Evolutionary conservation across 2,329 filamentous ascomycete species (phyloP).

Genomic region (Hypoxylon sp.): DNA sequence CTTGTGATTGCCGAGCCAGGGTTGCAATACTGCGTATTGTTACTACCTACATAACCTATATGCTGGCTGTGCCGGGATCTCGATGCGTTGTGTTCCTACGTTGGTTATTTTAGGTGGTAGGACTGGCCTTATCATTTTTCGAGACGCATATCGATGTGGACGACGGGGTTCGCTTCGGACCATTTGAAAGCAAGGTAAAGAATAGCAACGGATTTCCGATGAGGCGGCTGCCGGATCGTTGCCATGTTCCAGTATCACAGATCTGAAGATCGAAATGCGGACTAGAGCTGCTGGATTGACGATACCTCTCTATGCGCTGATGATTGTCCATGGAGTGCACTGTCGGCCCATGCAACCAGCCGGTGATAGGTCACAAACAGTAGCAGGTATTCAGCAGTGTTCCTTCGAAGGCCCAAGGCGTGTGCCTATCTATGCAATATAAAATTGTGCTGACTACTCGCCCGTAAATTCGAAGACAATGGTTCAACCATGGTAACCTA

Average conservation of each 20-base stretch:
- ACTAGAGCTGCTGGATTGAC: conserved; percentile 1
- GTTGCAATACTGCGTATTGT: conserved; percentile 24
- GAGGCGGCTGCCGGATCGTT: not conserved
- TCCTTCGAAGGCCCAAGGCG: conserved; percentile 10
- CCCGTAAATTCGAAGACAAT: no score
- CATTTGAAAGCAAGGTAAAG: not conserved
- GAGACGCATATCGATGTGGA: conserved; percentile 11
- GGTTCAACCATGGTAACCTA: not conserved
- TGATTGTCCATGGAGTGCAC: conserved; percentile 16
- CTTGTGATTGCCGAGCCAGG: conserved; percentile 16
- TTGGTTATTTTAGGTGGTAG: conserved; percentile 14
- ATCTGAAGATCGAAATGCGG: conserved; percentile 26
- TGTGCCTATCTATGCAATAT: conserved; percentile 11
- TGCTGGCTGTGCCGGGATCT: conserved; percentile 31
- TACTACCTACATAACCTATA: no score
- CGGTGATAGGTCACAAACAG: conserved; percentile 24
- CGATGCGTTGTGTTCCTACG: conserved; percentile 18
- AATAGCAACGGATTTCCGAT: conserved; percentile 1
- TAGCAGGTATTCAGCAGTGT: not conserved
- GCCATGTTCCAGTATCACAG: conserved; percentile 15
- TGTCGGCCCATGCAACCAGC: conserved; percentile 27
- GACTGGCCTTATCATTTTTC: not conserved
- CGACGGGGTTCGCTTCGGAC: not conserved
- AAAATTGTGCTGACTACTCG: no score
- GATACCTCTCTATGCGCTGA: conserved; percentile 4